Base-by-base conservation (phyloP, 495 filamentous ascomycete species). In the Cetradonia linearis region DNA sequence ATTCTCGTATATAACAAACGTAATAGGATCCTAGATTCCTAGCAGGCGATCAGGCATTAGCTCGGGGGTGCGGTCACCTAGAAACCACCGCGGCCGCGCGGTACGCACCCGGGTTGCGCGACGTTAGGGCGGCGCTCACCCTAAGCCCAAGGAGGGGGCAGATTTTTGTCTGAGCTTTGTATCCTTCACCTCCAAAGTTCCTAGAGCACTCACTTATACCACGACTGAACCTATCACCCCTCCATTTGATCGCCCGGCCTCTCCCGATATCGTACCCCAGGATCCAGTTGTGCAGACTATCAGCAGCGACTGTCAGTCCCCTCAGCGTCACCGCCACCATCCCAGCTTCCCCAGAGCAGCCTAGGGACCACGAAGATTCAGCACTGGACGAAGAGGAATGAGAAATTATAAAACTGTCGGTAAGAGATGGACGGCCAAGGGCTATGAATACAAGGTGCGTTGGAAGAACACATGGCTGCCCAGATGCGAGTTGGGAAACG, bases 271-370 rank as follows among this genome's bases (percentile, higher is more conserved):
- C 36, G 36, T 38, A 6, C 36, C 36, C 36, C 36, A 38, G 36
- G 7, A 38, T 38, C 36, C 6, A 38, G 36, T 7, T 7, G 14
- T 7, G 36, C 36, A 38, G 36, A 38, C 36, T 38, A 38, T 38
- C 14, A 38, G 14, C 36, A 38, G 36, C 36, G 36, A 38, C 36
- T 14, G 36, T 38, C 36, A 38, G 14, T 38, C 36, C 33, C 78
- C 70, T 18, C 78, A 78, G 5, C 80, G 82, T 76, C 5, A 83
- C 61, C 4, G 78, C 81, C 77, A 48, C 13, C 28, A 40, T 34
- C 42, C 34, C 18, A 50, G 8, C 47, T 50, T 36, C 33, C 13
- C 54, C n/a, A 7, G 47, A 50, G 47, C 47, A 50, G 47, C 47
- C 47, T 50, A 7, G n/a, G 47, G 47, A 50, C 47, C 18, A 50